Conservation (phyloP, 2,329 filamentous ascomycete genomes). For the Aspergillus caelatus region DNA sequence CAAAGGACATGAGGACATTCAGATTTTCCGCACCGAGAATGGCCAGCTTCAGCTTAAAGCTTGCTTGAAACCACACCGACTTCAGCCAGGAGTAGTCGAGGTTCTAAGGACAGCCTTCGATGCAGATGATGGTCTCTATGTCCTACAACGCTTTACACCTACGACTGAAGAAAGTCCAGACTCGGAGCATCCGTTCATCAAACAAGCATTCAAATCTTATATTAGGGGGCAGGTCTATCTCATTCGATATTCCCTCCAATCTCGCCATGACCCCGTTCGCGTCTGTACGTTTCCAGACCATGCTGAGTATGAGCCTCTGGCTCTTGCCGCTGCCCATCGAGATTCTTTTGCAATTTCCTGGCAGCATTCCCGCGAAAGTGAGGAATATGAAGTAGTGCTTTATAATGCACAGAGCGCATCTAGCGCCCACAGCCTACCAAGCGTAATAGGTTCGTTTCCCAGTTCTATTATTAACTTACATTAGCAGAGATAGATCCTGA, state of each 20-base stretch:
- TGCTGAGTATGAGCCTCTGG: slow-evolving; percentile 32
- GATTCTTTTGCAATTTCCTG: slow-evolving; percentile 42
- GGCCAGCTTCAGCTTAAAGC: slow-evolving; percentile 20
- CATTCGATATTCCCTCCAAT: slow-evolving; percentile 28
- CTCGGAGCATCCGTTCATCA: slow-evolving; percentile 35
- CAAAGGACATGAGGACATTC: slow-evolving; percentile 32
- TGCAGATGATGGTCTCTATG: slow-evolving; percentile 25
- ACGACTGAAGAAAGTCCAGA: slow-evolving; percentile 24
- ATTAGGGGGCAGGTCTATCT: slow-evolving; percentile 30
- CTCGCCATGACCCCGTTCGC: slow-evolving; percentile 15
- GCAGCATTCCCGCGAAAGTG: slow-evolving; percentile 28
- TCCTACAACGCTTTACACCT: slow-evolving; percentile 38
- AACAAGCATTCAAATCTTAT: slow-evolving; percentile 31
- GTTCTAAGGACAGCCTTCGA: slow-evolving; percentile 36
- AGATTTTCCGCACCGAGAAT: slow-evolving; percentile 28
- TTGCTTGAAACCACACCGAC: slow-evolving; percentile 26
- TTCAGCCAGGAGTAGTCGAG: slow-evolving; percentile 31
- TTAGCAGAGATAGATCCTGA: slow-evolving; percentile 9
- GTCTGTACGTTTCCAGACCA: slow-evolving; percentile 35
- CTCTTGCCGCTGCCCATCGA: slow-evolving; percentile 28
- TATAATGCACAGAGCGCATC: slow-evolving; percentile 25
- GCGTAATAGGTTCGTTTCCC: slow-evolving; percentile 25
- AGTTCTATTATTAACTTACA: background rate
- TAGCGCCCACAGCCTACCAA: slow-evolving; percentile 7
- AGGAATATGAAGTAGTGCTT: slow-evolving; percentile 32